Evolutionary conservation across 148 eudicot genomes (phyloP).

Genomic region (Fagopyrum tataricum): DNA sequence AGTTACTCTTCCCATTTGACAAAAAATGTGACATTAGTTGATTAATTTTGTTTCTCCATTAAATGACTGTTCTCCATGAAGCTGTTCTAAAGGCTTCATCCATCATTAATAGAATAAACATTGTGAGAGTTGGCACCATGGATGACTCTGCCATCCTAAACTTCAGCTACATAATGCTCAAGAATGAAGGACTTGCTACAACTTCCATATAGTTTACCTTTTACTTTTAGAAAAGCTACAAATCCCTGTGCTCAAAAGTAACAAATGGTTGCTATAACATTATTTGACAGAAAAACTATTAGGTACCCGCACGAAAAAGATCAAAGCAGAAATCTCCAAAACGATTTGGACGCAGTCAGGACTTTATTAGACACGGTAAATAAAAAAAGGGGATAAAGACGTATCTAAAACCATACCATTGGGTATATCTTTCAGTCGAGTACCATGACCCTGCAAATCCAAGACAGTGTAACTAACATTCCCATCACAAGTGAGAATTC

Average conservation of each 20-base stretch:
- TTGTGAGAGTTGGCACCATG: too few relatives aligned
- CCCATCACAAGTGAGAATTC: not conserved
- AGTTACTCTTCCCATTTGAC: not conserved
- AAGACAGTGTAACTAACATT: constrained; percentile 12
- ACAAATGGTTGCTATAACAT: not conserved
- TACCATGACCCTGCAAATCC: constrained; percentile 80
- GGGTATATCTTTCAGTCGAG: constrained; percentile 83
- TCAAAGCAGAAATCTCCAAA: not conserved
- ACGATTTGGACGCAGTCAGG: not conserved
- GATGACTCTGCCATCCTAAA: too few relatives aligned
- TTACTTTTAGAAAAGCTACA: not conserved
- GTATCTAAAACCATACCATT: constrained; percentile 43
- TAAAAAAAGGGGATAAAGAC: not conserved
- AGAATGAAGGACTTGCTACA: not conserved
- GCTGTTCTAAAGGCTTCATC: too few relatives aligned
- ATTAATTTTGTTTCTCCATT: not conserved
- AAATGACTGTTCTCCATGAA: too few relatives aligned
- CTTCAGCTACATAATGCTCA: not conserved
- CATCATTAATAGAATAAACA: too few relatives aligned
- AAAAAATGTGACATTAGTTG: not conserved
- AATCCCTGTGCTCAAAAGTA: not conserved
- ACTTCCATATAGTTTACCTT: not conserved
- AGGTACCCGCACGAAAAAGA: not conserved
- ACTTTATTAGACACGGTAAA: not conserved
- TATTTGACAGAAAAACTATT: not conserved